Percentiles rank a stretch among this genome's conserved stretches.
These are phyloP conservation scores for Ichthyophonus hoferi DNA, from an alignment of 208 protist genomes.

Conservation along the genomic window DNA sequence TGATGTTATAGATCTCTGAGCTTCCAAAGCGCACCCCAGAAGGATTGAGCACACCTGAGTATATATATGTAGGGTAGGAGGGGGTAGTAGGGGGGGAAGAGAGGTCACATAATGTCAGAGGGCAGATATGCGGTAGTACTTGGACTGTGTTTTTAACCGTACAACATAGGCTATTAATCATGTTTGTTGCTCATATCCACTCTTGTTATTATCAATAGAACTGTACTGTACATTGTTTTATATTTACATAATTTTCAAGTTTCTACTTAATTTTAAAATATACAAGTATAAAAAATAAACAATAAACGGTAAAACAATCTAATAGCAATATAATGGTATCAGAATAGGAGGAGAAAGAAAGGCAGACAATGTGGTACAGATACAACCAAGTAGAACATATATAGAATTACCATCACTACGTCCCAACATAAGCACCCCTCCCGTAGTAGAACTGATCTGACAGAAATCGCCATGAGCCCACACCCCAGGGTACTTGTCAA, in stretches of 20 bases:
- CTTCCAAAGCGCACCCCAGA: slow-evolving; percentile 34
- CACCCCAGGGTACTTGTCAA: slow-evolving; percentile 26
- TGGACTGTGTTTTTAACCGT: too few relatives aligned
- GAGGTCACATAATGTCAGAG: background rate
- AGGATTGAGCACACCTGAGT: slow-evolving; percentile 43
- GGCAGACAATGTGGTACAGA: too few relatives aligned
- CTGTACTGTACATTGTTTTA: too few relatives aligned
- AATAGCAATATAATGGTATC: background rate
- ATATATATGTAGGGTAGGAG: too few relatives aligned
- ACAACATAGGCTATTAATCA: too few relatives aligned
- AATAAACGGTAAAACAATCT: background rate
- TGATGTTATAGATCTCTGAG: slow-evolving; percentile 41
- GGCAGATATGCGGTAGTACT: too few relatives aligned
- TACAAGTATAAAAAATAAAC: slow-evolving; percentile 1
- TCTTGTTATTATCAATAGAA: too few relatives aligned
- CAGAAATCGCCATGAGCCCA: slow-evolving; percentile 47
- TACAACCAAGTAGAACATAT: too few relatives aligned
- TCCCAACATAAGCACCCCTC: slow-evolving; percentile 43
- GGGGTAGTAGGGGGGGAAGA: background rate
- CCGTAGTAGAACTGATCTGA: slow-evolving; percentile 5
- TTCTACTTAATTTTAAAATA: too few relatives aligned
- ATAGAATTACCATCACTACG: background rate
- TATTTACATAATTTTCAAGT: too few relatives aligned
- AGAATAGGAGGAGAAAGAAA: background rate
- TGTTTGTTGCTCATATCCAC: too few relatives aligned